Evolutionary conservation across 495 filamentous ascomycete species (phyloP), one percentile per base, ranked within the genome.

Genomic region (Ramalina intermedia): DNA sequence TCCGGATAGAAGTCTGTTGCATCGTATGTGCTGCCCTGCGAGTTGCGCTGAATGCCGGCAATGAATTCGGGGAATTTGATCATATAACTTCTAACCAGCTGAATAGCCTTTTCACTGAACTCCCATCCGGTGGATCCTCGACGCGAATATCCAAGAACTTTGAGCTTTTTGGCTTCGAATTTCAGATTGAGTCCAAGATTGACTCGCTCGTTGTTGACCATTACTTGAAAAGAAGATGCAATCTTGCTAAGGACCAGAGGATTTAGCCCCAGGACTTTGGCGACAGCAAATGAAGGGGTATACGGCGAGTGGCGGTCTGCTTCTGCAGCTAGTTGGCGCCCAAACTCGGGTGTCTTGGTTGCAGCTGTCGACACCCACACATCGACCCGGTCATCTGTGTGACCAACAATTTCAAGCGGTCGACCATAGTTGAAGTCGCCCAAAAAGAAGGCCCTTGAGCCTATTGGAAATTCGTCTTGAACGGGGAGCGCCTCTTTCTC

Each of bases 141-240:
- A 51, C 87, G 86, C 16, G 90, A 94, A 61, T 96, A 99, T 5
- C 93, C 93, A 14, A 96, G 71, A 5, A 99, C 93, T 64, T 99
- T 99, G 48, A 87, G 77, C 66, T 96, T 93, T 65, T 81, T 87
- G 0, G 81, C 82, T 62, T 99, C 90, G 49, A 96, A 96, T 61
- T 99, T 99, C 50, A 99, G 69, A 59, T 96, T 99, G 37, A 99
- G 70, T 8, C 93, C 93, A 13, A 99, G 69, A 56, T 99, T 96
- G 37, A 93, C 74, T 41, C 82, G 76, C 43, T 79, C 74, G 3
- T 84, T 86, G 20, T 83, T 75, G 3, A 90, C 80, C 39, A 78
- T 74, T 46, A 96, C 87, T 36, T 77, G 81, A 65, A 94, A 96
- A 0, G 88, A 84, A 0, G 90, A 91, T 0, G 91, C 96, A 51